Conservation (phyloP, 148 eudicot genomes). For the Agrostemma githago region DNA sequence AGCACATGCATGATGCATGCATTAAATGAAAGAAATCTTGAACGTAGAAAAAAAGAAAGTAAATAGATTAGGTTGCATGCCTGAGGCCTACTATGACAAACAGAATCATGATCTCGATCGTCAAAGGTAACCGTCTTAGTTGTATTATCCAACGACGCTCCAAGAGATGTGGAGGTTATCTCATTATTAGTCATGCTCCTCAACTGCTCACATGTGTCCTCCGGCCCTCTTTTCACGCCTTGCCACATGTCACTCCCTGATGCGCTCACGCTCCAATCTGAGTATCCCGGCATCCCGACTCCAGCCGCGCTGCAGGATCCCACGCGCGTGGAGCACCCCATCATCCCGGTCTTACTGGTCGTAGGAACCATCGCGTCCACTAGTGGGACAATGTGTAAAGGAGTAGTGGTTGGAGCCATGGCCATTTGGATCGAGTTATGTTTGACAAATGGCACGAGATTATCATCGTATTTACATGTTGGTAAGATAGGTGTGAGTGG, state of each 20-base stretch:
- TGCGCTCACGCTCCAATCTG: conserved; percentile 28
- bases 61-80: conserved; percentile 13
- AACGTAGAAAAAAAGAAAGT: too few species aligned
- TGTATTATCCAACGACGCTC: conserved; percentile 53
- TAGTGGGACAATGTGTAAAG: conserved; percentile 13
- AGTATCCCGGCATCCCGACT: conserved; percentile 18
- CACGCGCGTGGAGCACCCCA: conserved; percentile 43
- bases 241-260: conserved; percentile 24
- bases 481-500: background rate
- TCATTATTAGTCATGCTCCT: conserved; percentile 42
- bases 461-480: conserved; percentile 7
- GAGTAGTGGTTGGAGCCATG: background rate
- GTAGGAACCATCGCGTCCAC: conserved; percentile 55
- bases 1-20: background rate
- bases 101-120: conserved; percentile 67
- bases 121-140: conserved; percentile 46
- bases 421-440: background rate
- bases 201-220: conserved; percentile 33
- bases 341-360: conserved; percentile 16
- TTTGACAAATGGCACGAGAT: conserved; percentile 35
- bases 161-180: conserved; percentile 44
- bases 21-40: too few species aligned
- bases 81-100: conserved; percentile 53
- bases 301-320: conserved; percentile 45
- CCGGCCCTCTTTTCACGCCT: background rate